phyloP scores from a whole-genome alignment of 176 grass and related monocot species.

The Aechmea fasciata region DNA sequence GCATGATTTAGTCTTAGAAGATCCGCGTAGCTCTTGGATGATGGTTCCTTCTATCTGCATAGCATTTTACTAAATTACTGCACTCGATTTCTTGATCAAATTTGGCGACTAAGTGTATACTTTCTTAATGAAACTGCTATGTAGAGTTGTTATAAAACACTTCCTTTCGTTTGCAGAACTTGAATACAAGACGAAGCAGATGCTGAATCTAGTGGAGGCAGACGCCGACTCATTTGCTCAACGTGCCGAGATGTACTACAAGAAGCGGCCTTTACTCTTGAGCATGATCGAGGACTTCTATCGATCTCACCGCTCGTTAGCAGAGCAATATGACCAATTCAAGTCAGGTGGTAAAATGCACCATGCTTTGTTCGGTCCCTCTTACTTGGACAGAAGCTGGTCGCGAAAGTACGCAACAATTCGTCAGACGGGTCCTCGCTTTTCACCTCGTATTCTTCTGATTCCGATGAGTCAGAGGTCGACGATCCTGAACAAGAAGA shows the following conservation, averaged over 20 bases:
- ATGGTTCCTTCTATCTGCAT: background rate
- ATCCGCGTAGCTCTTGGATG: background rate
- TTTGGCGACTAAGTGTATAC: background rate
- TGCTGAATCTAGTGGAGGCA: slow-evolving; percentile 77
- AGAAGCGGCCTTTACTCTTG: slow-evolving; percentile 66
- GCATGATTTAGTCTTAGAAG: too few relatives aligned
- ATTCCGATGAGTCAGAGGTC: slow-evolving; percentile 50
- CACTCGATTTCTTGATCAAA: background rate
- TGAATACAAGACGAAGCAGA: slow-evolving; percentile 72
- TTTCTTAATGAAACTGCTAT: background rate
- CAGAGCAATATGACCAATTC: slow-evolving; percentile 68
- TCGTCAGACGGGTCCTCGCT: slow-evolving; percentile 8
- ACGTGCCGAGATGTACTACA: slow-evolving; percentile 94
- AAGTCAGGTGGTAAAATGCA: slow-evolving; percentile 31
- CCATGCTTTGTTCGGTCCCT: slow-evolving; percentile 25
- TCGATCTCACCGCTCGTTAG: slow-evolving; percentile 60
- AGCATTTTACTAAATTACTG: background rate
- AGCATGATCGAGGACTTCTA: slow-evolving; percentile 81
- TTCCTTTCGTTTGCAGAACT: slow-evolving; percentile 39
- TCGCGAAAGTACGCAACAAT: slow-evolving; percentile 3
- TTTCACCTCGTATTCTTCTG: slow-evolving; percentile 37
- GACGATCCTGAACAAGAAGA: slow-evolving; percentile 58
- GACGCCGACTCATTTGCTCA: slow-evolving; percentile 85
- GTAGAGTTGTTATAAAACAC: background rate
- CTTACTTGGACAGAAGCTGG: slow-evolving; percentile 33